These are phyloP conservation scores for Dactylis glomerata DNA, from an alignment of 176 grass and related monocot species.

Conservation along the genomic window DNA sequence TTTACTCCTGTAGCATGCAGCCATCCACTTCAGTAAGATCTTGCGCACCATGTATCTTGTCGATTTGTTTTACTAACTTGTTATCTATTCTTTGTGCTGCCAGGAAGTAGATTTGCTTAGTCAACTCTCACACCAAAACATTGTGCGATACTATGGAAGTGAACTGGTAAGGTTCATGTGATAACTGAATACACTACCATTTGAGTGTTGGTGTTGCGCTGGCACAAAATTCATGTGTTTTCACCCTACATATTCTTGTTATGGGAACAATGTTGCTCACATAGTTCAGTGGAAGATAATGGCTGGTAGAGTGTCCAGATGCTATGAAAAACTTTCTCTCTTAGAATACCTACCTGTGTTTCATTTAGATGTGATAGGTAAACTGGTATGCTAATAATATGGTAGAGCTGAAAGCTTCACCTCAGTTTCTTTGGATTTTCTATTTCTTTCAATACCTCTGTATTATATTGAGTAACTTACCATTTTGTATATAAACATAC, in stretches of 20 bases:
- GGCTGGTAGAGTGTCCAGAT: background rate
- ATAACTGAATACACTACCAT: background rate
- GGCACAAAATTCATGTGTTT: conserved; percentile 2
- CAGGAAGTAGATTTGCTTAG: conserved; percentile 98
- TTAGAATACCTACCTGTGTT: background rate
- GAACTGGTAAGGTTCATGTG: conserved; percentile 62
- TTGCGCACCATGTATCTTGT: background rate
- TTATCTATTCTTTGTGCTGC: background rate
- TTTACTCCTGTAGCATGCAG: background rate
- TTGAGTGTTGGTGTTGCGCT: background rate
- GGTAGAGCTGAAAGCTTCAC: background rate
- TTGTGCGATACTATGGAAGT: conserved; percentile 87
- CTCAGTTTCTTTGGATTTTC: background rate
- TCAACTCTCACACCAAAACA: conserved; percentile 79
- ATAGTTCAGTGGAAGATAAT: background rate
- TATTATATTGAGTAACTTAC: background rate
- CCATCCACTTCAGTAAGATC: background rate
- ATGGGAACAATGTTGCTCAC: background rate
- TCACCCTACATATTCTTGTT: background rate
- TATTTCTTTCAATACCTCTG: background rate
- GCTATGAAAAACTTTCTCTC: background rate
- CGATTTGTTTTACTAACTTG: conserved; percentile 2
- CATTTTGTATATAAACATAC: background rate
- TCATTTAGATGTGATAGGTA: background rate
- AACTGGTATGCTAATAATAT: background rate